Evolutionary conservation across 2,329 filamentous ascomycete species (phyloP).

Genomic region (Rhexocercosporidium sp.): DNA sequence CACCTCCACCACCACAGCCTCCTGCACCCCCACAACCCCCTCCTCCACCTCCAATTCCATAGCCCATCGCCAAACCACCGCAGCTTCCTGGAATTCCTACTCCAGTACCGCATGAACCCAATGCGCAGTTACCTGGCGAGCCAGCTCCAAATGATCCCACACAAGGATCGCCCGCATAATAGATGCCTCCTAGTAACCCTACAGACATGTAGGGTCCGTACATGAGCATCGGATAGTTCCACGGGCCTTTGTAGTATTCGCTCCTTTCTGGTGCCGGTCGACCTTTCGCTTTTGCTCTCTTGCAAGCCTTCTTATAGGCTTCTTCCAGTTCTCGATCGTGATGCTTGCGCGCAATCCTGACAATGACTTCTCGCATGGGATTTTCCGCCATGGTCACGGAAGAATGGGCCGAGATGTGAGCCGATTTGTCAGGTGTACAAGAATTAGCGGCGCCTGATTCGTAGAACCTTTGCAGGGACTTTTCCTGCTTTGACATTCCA

Average conservation of each 20-base stretch:
- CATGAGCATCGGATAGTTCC: conserved; percentile 58
- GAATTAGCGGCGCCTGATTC: conserved; percentile 53
- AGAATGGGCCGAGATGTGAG: conserved; percentile 78
- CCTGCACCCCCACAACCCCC: conserved; percentile 24
- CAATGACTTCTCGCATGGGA: conserved; percentile 34
- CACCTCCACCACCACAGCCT: conserved; percentile 5
- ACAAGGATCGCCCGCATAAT: conserved; percentile 52
- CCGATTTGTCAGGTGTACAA: conserved; percentile 61
- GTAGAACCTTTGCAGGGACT: conserved; percentile 54
- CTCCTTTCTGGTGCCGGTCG: conserved; percentile 53
- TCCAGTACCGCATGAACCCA: conserved; percentile 54
- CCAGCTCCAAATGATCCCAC: conserved; percentile 44
- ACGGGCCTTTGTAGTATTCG: conserved; percentile 49
- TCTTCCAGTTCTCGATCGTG: conserved; percentile 52
- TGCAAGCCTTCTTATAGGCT: conserved; percentile 60
- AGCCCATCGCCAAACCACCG: conserved; percentile 41
- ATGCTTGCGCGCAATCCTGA: conserved; percentile 36
- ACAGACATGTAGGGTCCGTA: conserved; percentile 53
- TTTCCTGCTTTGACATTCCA: conserved; percentile 52
- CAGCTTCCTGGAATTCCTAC: conserved; percentile 41
- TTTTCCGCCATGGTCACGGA: conserved; percentile 53
- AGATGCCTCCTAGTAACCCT: conserved; percentile 50
- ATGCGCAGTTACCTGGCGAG: conserved; percentile 48
- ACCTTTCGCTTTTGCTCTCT: conserved; percentile 56
- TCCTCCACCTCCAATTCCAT: conserved; percentile 27